Evolutionary conservation across 2,329 filamentous ascomycete genomes (phyloP).

Genomic region (Alternaria panax): DNA sequence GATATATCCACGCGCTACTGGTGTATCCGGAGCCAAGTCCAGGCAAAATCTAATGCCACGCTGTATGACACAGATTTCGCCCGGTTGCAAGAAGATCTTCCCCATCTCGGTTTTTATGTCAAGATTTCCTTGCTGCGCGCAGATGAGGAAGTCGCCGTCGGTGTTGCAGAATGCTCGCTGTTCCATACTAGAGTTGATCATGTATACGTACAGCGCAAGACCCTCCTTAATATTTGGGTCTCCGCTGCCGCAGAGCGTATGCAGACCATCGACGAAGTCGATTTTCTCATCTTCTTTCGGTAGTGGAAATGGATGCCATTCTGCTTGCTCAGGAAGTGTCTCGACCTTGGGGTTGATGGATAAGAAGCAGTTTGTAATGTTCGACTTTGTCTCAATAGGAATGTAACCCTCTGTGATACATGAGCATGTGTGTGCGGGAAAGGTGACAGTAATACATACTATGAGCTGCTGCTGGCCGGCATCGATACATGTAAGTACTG

Average conservation of each 20-base stretch:
- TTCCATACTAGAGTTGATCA: conserved; percentile 57
- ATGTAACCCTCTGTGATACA: conserved; percentile 36
- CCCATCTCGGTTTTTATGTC: conserved; percentile 52
- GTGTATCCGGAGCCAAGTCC: conserved; percentile 42
- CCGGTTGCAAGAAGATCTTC: conserved; percentile 49
- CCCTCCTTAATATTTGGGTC: conserved; percentile 61
- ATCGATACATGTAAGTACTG: conserved; percentile 56
- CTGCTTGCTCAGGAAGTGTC: conserved; percentile 60
- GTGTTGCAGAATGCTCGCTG: conserved; percentile 57
- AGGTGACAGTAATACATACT: conserved; percentile 24
- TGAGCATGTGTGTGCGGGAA: conserved; percentile 15
- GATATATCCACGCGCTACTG: conserved; percentile 49
- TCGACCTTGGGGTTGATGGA: conserved; percentile 57
- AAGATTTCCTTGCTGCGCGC: conserved; percentile 46
- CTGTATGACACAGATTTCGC: conserved; percentile 53
- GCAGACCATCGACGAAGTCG: conserved; percentile 59
- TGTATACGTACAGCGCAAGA: conserved; percentile 59
- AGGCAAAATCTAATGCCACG: conserved; percentile 50
- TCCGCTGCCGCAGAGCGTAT: conserved; percentile 59
- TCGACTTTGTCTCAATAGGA: conserved; percentile 38
- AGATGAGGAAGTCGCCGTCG: conserved; percentile 51
- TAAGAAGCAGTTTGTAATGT: conserved; percentile 55
- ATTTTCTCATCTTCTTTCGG: conserved; percentile 49
- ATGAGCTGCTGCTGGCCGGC: conserved; percentile 54
- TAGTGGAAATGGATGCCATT: conserved; percentile 55